phyloP scores from a whole-genome alignment of 352 stramenopile genomes.

The Thalassiosira livingstoniorum region DNA sequence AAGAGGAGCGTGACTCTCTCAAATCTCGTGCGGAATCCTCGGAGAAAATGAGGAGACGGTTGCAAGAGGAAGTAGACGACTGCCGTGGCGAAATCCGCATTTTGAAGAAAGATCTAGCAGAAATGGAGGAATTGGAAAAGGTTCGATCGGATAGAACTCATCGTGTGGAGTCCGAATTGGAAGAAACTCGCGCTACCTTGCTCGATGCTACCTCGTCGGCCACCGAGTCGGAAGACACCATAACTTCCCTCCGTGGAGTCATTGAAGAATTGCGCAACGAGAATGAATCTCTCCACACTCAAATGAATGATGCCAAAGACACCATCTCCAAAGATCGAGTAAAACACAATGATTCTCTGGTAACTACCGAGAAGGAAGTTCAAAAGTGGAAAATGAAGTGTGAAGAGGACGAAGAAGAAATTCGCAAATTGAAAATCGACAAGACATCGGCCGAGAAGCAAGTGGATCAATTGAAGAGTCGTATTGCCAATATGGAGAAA shows the following conservation, averaged over 20 bases:
- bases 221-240: constrained; percentile 61
- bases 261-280: constrained; percentile 67
- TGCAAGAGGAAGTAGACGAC: constrained; percentile 51
- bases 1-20: constrained; percentile 52
- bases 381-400: constrained; percentile 67
- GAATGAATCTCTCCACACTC: constrained; percentile 66
- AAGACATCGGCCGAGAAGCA: constrained; percentile 56
- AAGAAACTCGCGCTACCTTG: constrained; percentile 51
- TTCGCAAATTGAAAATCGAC: constrained; percentile 55
- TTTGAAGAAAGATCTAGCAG: constrained; percentile 51
- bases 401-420: constrained; percentile 62
- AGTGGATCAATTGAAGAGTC: constrained; percentile 56
- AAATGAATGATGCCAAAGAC: constrained; percentile 54
- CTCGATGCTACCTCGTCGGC: constrained; percentile 56
- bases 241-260: constrained; percentile 54
- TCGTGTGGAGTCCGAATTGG: constrained; percentile 61
- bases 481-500: constrained; percentile 49
- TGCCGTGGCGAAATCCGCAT: constrained; percentile 55
- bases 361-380: constrained; percentile 53
- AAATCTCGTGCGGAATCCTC: constrained; percentile 32
- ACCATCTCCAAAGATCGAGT: constrained; percentile 45
- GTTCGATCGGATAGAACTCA: constrained; percentile 51
- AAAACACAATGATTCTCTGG: constrained; percentile 57
- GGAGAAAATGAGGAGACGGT: constrained; percentile 34
- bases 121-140: constrained; percentile 69